Percentiles rank a stretch among this genome's conserved stretches.
These are phyloP conservation scores for Cordyceps militaris DNA, from an alignment of 2,329 filamentous ascomycete species.

Conservation along the genomic window DNA sequence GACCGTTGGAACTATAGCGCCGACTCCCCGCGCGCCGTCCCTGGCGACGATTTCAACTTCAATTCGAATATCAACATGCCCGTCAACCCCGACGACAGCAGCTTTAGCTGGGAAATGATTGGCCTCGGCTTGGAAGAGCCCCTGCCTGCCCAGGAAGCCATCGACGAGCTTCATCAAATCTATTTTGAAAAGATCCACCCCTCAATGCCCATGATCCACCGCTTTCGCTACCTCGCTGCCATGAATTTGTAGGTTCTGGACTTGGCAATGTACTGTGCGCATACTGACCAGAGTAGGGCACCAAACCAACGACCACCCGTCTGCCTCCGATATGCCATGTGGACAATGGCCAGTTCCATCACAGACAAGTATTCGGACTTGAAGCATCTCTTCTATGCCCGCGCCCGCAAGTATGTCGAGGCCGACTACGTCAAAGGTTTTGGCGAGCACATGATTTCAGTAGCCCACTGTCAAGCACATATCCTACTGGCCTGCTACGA, in stretches of 20 bases:
- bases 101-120: constrained; percentile 74
- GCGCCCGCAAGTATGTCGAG: constrained; percentile 84
- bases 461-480: constrained; percentile 83
- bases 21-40: constrained; percentile 44
- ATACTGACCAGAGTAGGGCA: constrained; percentile 39
- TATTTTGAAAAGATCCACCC: constrained; percentile 90
- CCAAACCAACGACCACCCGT: constrained; percentile 80
- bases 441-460: constrained; percentile 79
- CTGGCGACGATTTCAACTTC: constrained; percentile 54
- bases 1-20: constrained; percentile 50
- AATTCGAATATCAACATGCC: constrained; percentile 34
- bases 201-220: constrained; percentile 82
- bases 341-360: constrained; percentile 83
- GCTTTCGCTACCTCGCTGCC: constrained; percentile 75
- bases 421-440: constrained; percentile 86
- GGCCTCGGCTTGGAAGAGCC: constrained; percentile 53
- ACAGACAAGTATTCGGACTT: constrained; percentile 73
- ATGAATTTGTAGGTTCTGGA: constrained; percentile 63
- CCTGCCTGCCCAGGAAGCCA: constrained; percentile 50
- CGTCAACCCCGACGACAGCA: constrained; percentile 44
- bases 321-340: constrained; percentile 88
- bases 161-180: constrained; percentile 82
- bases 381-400: constrained; percentile 83
- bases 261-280: neutral
- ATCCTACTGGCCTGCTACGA: constrained; percentile 75